These are phyloP conservation scores for Yamadazyma triangularis DNA, from an alignment of 1,139 yeast genomes.

Conservation along the genomic window DNA sequence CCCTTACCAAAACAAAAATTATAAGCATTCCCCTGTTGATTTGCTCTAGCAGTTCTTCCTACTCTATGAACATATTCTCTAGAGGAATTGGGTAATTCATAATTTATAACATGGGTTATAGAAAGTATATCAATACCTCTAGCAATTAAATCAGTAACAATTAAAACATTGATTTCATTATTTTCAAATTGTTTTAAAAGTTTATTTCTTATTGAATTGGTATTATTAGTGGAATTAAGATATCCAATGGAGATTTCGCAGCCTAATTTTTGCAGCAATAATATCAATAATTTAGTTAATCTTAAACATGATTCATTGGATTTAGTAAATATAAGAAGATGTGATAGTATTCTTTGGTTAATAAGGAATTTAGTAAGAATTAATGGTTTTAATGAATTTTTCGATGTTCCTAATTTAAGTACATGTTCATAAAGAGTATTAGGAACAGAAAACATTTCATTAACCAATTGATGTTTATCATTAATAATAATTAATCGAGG, in stretches of 20 bases:
- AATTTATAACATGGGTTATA: slow-evolving; percentile 75
- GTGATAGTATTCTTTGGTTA: slow-evolving; percentile 20
- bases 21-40: slow-evolving; percentile 68
- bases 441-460: slow-evolving; percentile 56
- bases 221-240: slow-evolving; percentile 50
- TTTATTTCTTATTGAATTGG: slow-evolving; percentile 36
- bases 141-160: slow-evolving; percentile 90
- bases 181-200: slow-evolving; percentile 54
- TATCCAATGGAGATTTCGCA: slow-evolving; percentile 21
- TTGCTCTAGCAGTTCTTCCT: slow-evolving; percentile 96
- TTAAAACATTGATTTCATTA: slow-evolving; percentile 50
- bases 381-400: slow-evolving; percentile 69
- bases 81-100: slow-evolving; percentile 83
- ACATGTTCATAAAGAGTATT: slow-evolving; percentile 47
- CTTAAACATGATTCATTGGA: slow-evolving; percentile 86
- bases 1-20: slow-evolving; percentile 70
- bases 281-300: slow-evolving; percentile 54
- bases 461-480: slow-evolving; percentile 44
- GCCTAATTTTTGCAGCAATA: slow-evolving; percentile 32
- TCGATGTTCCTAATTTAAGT: slow-evolving; percentile 49
- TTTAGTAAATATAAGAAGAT: slow-evolving; percentile 68
- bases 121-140: slow-evolving; percentile 85
- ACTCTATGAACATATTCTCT: slow-evolving; percentile 94
- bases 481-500: slow-evolving; percentile 76
- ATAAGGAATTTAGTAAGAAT: slow-evolving; percentile 55